Evolutionary conservation across 2,329 filamentous ascomycete species (phyloP).

Genomic region (Chaetomium sp.): DNA sequence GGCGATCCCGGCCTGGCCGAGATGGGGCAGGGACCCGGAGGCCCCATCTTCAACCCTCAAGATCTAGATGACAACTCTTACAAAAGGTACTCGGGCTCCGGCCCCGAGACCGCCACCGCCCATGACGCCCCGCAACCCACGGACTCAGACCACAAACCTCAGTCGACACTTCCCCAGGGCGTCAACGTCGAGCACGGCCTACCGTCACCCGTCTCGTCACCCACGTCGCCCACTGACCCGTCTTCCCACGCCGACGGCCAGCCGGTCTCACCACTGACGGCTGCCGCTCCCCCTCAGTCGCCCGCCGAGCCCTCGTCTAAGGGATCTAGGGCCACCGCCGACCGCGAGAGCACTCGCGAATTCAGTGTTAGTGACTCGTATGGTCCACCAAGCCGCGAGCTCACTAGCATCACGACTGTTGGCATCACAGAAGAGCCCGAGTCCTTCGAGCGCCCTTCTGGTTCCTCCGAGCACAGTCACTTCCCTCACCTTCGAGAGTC

Average conservation of each 20-base stretch:
- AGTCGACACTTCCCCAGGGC: constrained; percentile 26
- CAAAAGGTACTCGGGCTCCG: constrained; percentile 29
- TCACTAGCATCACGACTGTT: constrained; percentile 28
- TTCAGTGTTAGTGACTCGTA: constrained; percentile 34
- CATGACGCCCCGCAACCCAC: constrained; percentile 19
- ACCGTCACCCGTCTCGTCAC: constrained; percentile 34
- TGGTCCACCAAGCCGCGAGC: constrained; percentile 31
- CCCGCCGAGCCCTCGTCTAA: constrained; percentile 12
- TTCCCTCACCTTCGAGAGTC: constrained; percentile 31
- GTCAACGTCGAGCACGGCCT: constrained; percentile 31
- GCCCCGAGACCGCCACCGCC: constrained; percentile 14
- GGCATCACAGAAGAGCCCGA: constrained; percentile 37
- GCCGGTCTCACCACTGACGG: constrained; percentile 19
- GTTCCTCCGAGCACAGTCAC: constrained; percentile 24
- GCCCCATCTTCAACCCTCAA: constrained; percentile 30
- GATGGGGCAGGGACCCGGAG: constrained; percentile 38
- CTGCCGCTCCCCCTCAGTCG: constrained; percentile 22
- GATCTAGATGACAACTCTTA: constrained; percentile 29
- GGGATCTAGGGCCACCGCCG: constrained; percentile 28
- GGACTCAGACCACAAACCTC: constrained; percentile 25
- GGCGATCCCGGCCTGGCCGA: constrained; percentile 36
- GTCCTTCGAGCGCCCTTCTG: constrained; percentile 27
- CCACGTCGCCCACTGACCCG: constrained; percentile 29
- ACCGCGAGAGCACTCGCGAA: constrained; percentile 32
- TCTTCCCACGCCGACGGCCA: constrained; percentile 22